Evolutionary conservation across 208 protist genomes (phyloP).

Genomic region (Crithidia brevicula): DNA sequence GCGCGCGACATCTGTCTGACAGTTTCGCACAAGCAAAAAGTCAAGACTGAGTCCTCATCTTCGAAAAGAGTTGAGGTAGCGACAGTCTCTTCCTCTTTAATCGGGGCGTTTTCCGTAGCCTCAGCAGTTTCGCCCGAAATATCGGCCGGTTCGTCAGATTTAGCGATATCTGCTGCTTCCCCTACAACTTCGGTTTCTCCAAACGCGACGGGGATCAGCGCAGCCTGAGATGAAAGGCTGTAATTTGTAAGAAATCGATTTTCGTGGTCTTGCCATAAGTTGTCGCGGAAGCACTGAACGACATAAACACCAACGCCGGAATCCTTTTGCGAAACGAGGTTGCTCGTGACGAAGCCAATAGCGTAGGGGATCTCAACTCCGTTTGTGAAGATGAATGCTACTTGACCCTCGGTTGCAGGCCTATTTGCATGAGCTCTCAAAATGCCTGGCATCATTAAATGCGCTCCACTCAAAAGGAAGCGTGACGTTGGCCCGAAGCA

Average conservation of each 20-base stretch:
- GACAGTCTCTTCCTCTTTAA: neutral
- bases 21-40: conserved; percentile 72
- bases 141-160: neutral
- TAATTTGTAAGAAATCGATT: conserved; percentile 39
- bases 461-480: conserved; percentile 71
- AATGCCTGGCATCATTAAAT: conserved; percentile 88
- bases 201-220: conserved; percentile 32
- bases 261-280: conserved; percentile 63
- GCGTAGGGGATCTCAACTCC: conserved; percentile 57
- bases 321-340: conserved; percentile 24
- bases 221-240: conserved; percentile 16
- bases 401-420: conserved; percentile 10
- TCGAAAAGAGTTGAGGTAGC: conserved; percentile 27
- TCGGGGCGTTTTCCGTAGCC: conserved; percentile 6
- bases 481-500: conserved; percentile 66
- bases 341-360: conserved; percentile 58
- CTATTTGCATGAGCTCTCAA: conserved; percentile 12
- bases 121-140: neutral
- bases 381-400: conserved; percentile 47
- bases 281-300: conserved; percentile 63
- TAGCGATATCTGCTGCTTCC: neutral
- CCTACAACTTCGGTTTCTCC: conserved; percentile 27
- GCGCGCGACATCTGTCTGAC: conserved; percentile 38
- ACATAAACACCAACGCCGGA: conserved; percentile 65
- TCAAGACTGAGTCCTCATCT: conserved; percentile 42